Evolutionary conservation across 441 rosid genomes (phyloP), one percentile per base, ranked within the genome.

Genomic region (Populus tomentosa): DNA sequence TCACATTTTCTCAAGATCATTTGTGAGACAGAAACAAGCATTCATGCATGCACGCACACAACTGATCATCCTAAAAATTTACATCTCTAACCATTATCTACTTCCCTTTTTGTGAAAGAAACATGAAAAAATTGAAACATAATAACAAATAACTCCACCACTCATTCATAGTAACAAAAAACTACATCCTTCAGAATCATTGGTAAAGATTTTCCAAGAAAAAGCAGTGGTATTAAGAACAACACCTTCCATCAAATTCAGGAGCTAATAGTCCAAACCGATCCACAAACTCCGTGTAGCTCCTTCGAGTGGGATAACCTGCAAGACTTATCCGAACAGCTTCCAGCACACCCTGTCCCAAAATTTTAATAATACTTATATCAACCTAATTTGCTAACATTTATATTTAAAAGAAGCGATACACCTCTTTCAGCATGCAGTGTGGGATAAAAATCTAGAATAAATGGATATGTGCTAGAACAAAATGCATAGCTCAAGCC

Each of bases 311-410:
- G 56, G 99, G 98, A 88, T 97, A 97, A 84, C 98, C 98, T 36
- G 99, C 99, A 78, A 97, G 86, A 88, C 99, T 93, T 77, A 97
- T 97, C 78, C 98, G 95, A 85, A 97, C 97, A 77, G 99, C 99
- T 89, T 94, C 99, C 80, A 97, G 72, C 80, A 97, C 99, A 86
- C 98, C 99, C 98, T 97, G 87, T 28, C 74, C 74, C 78, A 80
- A 80, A 77, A 81, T 71, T 7, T 59, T 40, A 76, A 72, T 71
- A 71, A 42, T 26, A 68, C 33, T 35, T 10, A 40, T 61, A 62
- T 67, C 30, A 32, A 75, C 14, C 71, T 20, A 67, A 13, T 67
- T 32, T 32, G 35, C 69, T 4, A 66, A 14, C 20, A 66, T 10
- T 26, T 13, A 66, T 28, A 24, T 23, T 26, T 53, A 16, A 72